Evolutionary conservation across 1,139 yeast species (phyloP).

Genomic region (Yamadazyma membranifaciens): DNA sequence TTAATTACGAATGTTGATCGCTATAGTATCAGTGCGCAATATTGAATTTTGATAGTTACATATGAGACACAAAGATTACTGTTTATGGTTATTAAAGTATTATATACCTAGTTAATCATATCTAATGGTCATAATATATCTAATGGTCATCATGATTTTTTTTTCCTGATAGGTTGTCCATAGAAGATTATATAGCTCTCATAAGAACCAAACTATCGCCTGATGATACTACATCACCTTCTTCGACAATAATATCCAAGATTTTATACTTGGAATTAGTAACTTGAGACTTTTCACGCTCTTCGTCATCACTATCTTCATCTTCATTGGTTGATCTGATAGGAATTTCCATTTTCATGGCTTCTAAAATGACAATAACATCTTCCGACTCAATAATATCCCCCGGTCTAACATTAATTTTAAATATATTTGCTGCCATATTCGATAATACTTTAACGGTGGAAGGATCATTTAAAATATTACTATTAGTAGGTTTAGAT

Average conservation of each 20-base stretch:
- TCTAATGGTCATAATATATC: no score
- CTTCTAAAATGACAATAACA: conserved; percentile 35
- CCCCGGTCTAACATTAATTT: conserved; percentile 22
- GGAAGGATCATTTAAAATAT: conserved; percentile 23
- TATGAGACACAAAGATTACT: no score
- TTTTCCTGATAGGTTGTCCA: no score
- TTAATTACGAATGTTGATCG: background rate
- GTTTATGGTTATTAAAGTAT: no score
- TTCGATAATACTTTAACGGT: conserved; percentile 17
- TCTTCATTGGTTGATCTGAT: conserved; percentile 19
- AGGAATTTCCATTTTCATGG: conserved; percentile 46
- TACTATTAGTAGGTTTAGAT: conserved; percentile 17
- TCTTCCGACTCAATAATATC: conserved; percentile 29
- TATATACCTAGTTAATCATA: no score
- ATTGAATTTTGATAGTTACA: no score
- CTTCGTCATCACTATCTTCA: background rate
- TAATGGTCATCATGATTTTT: no score
- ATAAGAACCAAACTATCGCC: conserved; percentile 21
- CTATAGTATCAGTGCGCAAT: no score
- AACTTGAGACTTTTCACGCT: background rate
- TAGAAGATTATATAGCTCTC: conserved; percentile 10
- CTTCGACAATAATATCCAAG: conserved; percentile 25
- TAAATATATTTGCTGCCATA: conserved; percentile 19
- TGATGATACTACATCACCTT: conserved; percentile 31
- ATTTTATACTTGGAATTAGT: conserved; percentile 14